Percentiles rank a stretch among this genome's conserved stretches.
phyloP scores from a whole-genome alignment of 2,329 filamentous ascomycete genomes.

The Aspergillus flavus region DNA sequence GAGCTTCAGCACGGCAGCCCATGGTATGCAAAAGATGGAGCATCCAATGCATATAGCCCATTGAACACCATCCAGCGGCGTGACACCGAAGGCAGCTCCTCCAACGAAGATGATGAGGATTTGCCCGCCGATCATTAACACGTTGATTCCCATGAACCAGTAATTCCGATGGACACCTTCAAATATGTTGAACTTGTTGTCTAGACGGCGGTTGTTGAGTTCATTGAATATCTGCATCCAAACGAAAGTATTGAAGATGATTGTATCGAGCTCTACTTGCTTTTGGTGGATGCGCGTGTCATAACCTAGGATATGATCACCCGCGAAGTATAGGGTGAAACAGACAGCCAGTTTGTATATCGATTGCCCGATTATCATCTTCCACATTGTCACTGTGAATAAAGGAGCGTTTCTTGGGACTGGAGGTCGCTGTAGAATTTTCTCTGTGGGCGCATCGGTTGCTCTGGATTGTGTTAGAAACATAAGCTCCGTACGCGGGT shows the following conservation, averaged over 20 bases:
- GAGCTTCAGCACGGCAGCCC: slow-evolving; percentile 8
- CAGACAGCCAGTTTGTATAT: slow-evolving; percentile 79
- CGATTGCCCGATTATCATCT: slow-evolving; percentile 93
- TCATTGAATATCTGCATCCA: slow-evolving; percentile 99
- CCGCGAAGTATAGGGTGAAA: slow-evolving; percentile 78
- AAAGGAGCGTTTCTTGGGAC: slow-evolving; percentile 69
- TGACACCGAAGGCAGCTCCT: slow-evolving; percentile 74
- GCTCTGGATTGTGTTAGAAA: slow-evolving; percentile 44
- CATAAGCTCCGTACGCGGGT: not conserved
- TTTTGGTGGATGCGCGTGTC: slow-evolving; percentile 19
- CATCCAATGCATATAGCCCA: slow-evolving; percentile 78
- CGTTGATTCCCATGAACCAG: slow-evolving; percentile 82
- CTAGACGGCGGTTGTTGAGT: slow-evolving; percentile 89
- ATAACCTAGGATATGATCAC: slow-evolving; percentile 57
- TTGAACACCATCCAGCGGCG: slow-evolving; percentile 67
- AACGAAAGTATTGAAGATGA: slow-evolving; percentile 97
- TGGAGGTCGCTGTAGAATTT: slow-evolving; percentile 70
- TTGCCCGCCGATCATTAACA: slow-evolving; percentile 83
- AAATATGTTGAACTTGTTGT: slow-evolving; percentile 92
- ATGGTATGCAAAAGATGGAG: slow-evolving; percentile 5
- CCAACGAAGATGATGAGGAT: slow-evolving; percentile 85
- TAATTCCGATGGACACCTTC: slow-evolving; percentile 78
- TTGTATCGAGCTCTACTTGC: slow-evolving; percentile 62
- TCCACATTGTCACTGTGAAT: slow-evolving; percentile 92
- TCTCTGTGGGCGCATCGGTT: slow-evolving; percentile 79